Evolutionary conservation across 1,284 basidiomycete genomes (phyloP), one percentile per base, ranked within the genome.

Genomic region (Psilocybe mexicana): DNA sequence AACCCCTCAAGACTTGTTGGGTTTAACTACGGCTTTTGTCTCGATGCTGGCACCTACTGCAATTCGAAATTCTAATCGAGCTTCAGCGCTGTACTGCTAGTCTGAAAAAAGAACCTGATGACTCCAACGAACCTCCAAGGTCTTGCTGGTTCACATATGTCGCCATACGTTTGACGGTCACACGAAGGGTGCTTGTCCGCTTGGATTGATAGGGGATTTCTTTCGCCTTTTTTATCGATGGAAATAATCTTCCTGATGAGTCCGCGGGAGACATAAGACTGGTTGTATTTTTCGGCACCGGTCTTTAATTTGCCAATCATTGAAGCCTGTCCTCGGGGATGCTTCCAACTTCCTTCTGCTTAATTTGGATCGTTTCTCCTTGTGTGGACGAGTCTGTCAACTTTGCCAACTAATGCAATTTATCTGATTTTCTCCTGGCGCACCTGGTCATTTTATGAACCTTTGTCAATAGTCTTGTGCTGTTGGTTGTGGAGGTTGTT

Each of bases 221-320:
- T 33, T 36, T 48, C 25, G 11, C 45, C 45, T 47, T 33, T 48
- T 48, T 4, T 26, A 8, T 35, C 11, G 30, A 35, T 35, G n/a
- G 24, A 7, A 28, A 25, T 8, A 28, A 18, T 59, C 45, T 50
- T 56, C 53, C 10, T 49, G 50, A 60, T 60, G 64, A 33, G 28
- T 64, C 64, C 64, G 57, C 63, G 62, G 64, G 44, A 26, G 53
- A 61, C 58, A 55, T 57, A 50, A 23, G 43, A 25, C 24, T 43
- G 40, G 33, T 25, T 28, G 26, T 43, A 54, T 30, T 33, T 60
- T 49, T 65, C 64, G 64, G 64, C 51, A 43, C 64, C 64, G 64
- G 54, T 59, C 52, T 46, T 47, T 47, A 51, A 38, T n/a, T 40
- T 61, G 56, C 52, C 52, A 58, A 60, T 57, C 45, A 54, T 52